Percentiles rank a stretch among this genome's conserved stretches.
phyloP scores from a whole-genome alignment of 495 filamentous ascomycete species.

The Letharia lupina region DNA sequence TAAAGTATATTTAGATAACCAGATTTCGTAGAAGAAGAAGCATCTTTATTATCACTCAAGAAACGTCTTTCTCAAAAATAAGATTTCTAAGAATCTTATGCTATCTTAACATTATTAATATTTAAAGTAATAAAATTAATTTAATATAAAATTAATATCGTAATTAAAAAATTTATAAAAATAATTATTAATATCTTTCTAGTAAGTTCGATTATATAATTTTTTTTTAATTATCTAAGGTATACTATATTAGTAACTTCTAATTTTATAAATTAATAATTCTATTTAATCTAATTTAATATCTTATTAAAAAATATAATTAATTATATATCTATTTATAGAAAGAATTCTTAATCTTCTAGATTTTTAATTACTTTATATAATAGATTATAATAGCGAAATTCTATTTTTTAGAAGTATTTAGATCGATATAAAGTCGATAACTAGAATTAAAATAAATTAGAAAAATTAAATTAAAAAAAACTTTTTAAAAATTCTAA shows the following conservation, averaged over 20 bases:
- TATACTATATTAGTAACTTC: background rate
- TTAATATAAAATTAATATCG: slow-evolving; percentile 12
- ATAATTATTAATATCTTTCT: background rate
- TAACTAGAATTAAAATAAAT: no score
- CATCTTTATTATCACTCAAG: no score
- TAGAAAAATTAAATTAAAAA: no score
- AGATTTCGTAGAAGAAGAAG: no score
- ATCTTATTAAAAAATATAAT: slow-evolving; percentile 11
- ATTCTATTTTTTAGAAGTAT: slow-evolving; percentile 11
- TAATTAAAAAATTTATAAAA: slow-evolving; percentile 8
- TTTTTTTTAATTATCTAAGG: slow-evolving; percentile 4
- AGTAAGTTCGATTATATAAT: background rate
- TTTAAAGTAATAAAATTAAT: slow-evolving; percentile 3
- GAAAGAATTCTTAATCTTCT: background rate
- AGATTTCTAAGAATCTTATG: no score
- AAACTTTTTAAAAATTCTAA: no score
- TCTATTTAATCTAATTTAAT: background rate
- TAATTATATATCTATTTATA: background rate
- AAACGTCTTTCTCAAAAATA: no score
- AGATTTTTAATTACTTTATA: background rate
- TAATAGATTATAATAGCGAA: background rate
- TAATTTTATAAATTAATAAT: background rate
- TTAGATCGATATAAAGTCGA: background rate
- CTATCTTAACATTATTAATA: no score
- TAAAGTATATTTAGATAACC: no score